A percentile compares a stretch with the other conserved stretches of the same genome.
Evolutionary conservation across 805 yeast genomes (phyloP).

Genomic region (Myxozyma vanderwaltii): DNA sequence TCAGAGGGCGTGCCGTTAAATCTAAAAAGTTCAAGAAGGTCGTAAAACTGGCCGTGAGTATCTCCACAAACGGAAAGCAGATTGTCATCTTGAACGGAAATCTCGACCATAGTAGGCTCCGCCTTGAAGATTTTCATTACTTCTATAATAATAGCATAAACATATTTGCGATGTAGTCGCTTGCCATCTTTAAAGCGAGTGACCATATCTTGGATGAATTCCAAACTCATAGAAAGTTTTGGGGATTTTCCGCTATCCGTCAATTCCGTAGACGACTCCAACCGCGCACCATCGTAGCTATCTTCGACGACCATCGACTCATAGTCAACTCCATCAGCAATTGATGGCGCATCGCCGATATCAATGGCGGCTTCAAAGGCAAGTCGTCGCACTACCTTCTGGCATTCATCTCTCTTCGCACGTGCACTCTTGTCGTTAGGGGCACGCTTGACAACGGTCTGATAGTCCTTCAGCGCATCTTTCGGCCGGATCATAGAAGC

Average conservation of each 20-base stretch:
- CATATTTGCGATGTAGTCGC: slow-evolving; percentile 75
- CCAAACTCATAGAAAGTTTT: slow-evolving; percentile 47
- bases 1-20: slow-evolving; percentile 69
- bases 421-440: slow-evolving; percentile 73
- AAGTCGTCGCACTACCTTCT: slow-evolving; percentile 63
- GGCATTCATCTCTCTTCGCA: slow-evolving; percentile 62
- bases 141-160: slow-evolving; percentile 75
- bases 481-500: slow-evolving; percentile 75
- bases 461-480: slow-evolving; percentile 71
- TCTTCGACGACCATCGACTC: slow-evolving; percentile 52
- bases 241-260: slow-evolving; percentile 37
- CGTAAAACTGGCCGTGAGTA: slow-evolving; percentile 96
- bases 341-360: slow-evolving; percentile 59
- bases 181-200: slow-evolving; percentile 73
- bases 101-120: slow-evolving; percentile 78
- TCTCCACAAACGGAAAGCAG: slow-evolving; percentile 86
- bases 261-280: slow-evolving; percentile 42
- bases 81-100: slow-evolving; percentile 47
- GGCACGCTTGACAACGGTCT: slow-evolving; percentile 57
- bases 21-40: slow-evolving; percentile 76
- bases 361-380: slow-evolving; percentile 89
- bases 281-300: slow-evolving; percentile 59
- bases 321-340: slow-evolving; percentile 53
- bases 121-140: slow-evolving; percentile 62
- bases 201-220: slow-evolving; percentile 67